Conservation (phyloP, 177 flowering plant genomes). For the Vitis hybrid region DNA sequence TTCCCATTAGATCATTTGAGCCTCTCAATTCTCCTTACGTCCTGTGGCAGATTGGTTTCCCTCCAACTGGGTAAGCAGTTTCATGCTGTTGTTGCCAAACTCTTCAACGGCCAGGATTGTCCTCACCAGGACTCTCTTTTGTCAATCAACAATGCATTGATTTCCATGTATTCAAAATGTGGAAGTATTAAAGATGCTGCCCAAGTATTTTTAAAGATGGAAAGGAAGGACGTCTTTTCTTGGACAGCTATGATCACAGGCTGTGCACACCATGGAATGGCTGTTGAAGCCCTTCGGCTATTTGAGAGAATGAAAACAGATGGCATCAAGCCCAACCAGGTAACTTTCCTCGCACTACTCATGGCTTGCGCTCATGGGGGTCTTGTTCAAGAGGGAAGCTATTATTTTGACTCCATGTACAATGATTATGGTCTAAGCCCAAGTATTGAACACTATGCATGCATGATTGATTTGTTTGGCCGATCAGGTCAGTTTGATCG, state of each 20-base stretch:
- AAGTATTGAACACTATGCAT: conserved; percentile 36
- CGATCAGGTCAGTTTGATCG: conserved; percentile 29
- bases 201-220: conserved; percentile 23
- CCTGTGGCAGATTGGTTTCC: conserved; percentile 33
- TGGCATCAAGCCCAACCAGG: conserved; percentile 24
- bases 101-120: neutral
- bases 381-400: conserved; percentile 27
- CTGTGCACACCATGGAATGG: conserved; percentile 39
- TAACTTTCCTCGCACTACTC: conserved; percentile 38
- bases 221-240: conserved; percentile 32
- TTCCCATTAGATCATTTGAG: conserved; percentile 25
- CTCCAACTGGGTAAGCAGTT: conserved; percentile 31
- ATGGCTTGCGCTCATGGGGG: conserved; percentile 41
- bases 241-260: conserved; percentile 48
- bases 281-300: conserved; percentile 25
- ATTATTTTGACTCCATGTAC: conserved; percentile 30
- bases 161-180: conserved; percentile 48
- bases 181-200: conserved; percentile 37
- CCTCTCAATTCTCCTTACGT: conserved; percentile 34
- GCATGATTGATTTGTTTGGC: conserved; percentile 36
- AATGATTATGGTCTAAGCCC: conserved; percentile 24
- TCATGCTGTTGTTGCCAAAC: conserved; percentile 27
- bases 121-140: conserved; percentile 5
- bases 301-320: conserved; percentile 32
- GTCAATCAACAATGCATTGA: conserved; percentile 30